Conservation (phyloP, 176 grass and related monocot genomes). For the Oryza australiensis region DNA sequence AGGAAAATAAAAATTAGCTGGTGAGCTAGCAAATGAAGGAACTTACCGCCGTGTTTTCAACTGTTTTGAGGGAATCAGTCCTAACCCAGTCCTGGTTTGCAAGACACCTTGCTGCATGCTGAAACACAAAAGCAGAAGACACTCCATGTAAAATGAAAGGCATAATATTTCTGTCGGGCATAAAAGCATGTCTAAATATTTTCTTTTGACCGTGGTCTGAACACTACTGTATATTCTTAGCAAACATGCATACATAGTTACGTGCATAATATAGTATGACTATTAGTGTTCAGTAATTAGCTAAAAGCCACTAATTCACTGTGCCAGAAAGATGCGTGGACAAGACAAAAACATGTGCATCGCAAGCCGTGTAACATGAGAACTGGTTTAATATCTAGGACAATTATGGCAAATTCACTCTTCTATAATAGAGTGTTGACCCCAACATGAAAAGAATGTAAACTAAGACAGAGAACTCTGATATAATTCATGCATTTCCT, state of each 20-base stretch:
- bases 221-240: not conserved
- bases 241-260: slow-evolving; percentile 5
- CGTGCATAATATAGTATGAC: not conserved
- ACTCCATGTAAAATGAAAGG: not conserved
- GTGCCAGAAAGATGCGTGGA: not conserved
- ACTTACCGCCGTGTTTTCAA: slow-evolving; percentile 98
- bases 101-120: slow-evolving; percentile 97
- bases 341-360: not conserved
- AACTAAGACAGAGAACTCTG: not conserved
- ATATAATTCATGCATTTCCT: not conserved
- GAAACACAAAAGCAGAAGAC: slow-evolving; percentile 27
- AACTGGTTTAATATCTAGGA: not conserved
- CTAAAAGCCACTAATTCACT: not conserved
- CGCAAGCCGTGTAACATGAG: not conserved
- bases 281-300: slow-evolving; percentile 9
- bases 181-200: slow-evolving; percentile 14
- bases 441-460: not conserved
- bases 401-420: slow-evolving; percentile 5
- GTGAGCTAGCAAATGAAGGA: slow-evolving; percentile 24
- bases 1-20: slow-evolving; percentile 22
- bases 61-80: slow-evolving; percentile 93
- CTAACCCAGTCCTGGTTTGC: slow-evolving; percentile 98
- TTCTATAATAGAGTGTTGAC: not conserved
- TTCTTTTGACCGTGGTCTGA: not conserved
- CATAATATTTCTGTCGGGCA: not conserved